Evolutionary conservation across 257 asterid genomes (phyloP), one percentile per base, ranked within the genome.

Genomic region (Thymus quinquecostatus): DNA sequence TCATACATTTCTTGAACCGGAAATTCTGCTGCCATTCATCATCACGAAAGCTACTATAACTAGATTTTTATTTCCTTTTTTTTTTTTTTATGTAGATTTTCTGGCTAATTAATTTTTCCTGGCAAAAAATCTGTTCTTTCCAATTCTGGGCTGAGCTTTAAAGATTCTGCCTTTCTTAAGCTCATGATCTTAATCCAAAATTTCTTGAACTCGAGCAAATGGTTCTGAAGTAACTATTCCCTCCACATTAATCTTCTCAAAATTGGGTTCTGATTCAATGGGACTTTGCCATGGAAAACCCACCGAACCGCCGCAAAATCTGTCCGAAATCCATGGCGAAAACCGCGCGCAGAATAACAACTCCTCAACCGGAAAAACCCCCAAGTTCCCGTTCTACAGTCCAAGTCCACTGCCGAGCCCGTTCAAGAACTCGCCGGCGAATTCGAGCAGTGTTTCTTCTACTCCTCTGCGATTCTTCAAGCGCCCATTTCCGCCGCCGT

Each of bases 271-370:
- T 21, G 21, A 21, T 21, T 81, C 82, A 81, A 92, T 92, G 98
- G 98, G 98, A 72, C 88, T 88, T 59, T 92, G 98, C 84, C 90
- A 90, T 80, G 98, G 98, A 62, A 92, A 92, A 86, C 97, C 91
- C 78, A 75, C 63, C 58, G 85, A 87, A 67, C 79, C 82, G 62
- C 96, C 85, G 66, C 80, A 75, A 79, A 85, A 83, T 59, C 44
- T 6, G 44, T 38, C 44, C 6, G 44, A 38, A 38, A 38, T 21
- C 21, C 21, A 21, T 21, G 21, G 21, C 21, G 21, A 21, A 21
- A 21, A 21, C 21, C 21, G 21, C 21, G 21, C 21, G 21, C 21
- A 21, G 21, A 21, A 21, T 21, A 21, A 21, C 21, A 21, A 21
- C 21, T 21, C 21, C 21, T 21, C 21, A 21, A 21, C 21, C 21